Conservation (phyloP, 1,284 basidiomycete genomes). For the Ceratorhiza oryzae-sativae region DNA sequence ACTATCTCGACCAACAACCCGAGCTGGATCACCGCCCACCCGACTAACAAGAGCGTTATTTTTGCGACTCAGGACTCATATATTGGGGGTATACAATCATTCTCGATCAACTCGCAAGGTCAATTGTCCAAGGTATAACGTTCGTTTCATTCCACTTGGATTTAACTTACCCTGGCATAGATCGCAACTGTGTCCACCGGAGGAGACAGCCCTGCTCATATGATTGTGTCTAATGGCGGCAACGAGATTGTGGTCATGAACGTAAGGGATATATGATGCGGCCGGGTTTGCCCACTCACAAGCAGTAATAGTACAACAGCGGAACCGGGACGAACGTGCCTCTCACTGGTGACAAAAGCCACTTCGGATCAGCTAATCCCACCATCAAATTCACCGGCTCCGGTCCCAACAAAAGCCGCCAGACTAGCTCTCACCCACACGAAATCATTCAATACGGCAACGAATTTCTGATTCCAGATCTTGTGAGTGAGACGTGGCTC, state of each 20-base stretch:
- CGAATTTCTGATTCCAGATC: constrained; percentile 42
- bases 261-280: constrained; percentile 6
- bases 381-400: constrained; percentile 37
- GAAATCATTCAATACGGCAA: constrained; percentile 41
- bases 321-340: constrained; percentile 22
- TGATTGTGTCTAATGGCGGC: constrained; percentile 32
- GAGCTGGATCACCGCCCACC: constrained; percentile 33
- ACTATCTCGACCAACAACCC: constrained; percentile 37
- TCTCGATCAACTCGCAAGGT: too few relatives aligned
- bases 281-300: neutral
- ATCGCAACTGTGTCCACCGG: neutral
- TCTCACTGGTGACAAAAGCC: constrained; percentile 19
- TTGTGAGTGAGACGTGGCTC: constrained; percentile 20
- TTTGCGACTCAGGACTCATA: constrained; percentile 38
- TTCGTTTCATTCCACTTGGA: too few relatives aligned
- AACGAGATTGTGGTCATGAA: constrained; percentile 41
- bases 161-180: too few relatives aligned
- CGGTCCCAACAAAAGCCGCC: constrained; percentile 40
- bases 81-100: too few relatives aligned
- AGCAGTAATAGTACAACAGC: constrained; percentile 36
- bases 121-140: too few relatives aligned
- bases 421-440: constrained; percentile 41
- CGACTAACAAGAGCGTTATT: constrained; percentile 40
- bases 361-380: constrained; percentile 29
- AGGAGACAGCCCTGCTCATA: constrained; percentile 38